These are phyloP conservation scores for Licmophora abbreviata DNA, from an alignment of 108 stramenopile species.

Conservation along the genomic window DNA sequence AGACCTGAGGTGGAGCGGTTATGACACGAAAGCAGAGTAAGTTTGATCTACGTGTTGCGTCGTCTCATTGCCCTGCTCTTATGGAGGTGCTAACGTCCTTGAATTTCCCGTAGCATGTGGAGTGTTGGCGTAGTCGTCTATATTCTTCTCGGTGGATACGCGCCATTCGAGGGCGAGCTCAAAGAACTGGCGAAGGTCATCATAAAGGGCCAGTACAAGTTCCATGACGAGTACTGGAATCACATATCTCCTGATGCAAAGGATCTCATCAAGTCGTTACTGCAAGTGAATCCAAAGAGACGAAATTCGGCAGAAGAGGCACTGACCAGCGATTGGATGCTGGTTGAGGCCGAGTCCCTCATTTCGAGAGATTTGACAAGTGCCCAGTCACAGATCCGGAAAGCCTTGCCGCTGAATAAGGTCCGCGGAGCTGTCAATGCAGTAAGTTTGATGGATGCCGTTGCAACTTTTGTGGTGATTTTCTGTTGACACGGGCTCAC, in stretches of 20 bases:
- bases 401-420: conserved; percentile 9
- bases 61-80: no score
- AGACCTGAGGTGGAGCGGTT: conserved; percentile 30
- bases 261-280: conserved; percentile 63
- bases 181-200: conserved; percentile 48
- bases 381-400: conserved; percentile 22
- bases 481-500: not conserved
- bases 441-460: no score
- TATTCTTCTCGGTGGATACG: conserved; percentile 90
- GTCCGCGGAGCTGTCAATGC: conserved; percentile 26
- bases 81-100: no score
- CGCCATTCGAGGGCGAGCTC: conserved; percentile 78
- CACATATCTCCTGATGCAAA: conserved; percentile 69
- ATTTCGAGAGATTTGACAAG: conserved; percentile 29
- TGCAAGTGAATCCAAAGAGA: conserved; percentile 40
- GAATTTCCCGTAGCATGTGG: conserved; percentile 96
- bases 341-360: conserved; percentile 34
- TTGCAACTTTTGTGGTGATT: not conserved
- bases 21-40: conserved; percentile 57
- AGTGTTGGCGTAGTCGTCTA: conserved; percentile 90
- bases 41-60: no score
- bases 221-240: conserved; percentile 72
- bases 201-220: conserved; percentile 41
- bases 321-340: conserved; percentile 48
- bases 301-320: conserved; percentile 34